Conservation (phyloP, 495 filamentous ascomycete species). For the Xylaria bambusicola region DNA sequence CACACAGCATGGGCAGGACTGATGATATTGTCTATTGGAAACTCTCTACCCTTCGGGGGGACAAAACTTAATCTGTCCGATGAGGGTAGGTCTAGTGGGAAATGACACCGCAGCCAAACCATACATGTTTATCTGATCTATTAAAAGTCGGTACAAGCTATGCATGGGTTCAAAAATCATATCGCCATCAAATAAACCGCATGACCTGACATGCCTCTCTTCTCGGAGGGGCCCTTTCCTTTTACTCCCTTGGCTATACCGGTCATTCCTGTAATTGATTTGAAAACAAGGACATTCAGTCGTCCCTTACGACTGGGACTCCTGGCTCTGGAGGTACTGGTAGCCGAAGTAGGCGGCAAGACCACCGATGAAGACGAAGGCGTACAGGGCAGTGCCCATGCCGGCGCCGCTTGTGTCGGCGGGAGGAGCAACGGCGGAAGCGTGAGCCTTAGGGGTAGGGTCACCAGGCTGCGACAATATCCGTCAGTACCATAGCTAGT, state of each 20-base stretch:
- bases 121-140: slow-evolving; percentile 21
- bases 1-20: slow-evolving; percentile 8
- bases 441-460: slow-evolving; percentile 66
- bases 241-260: not conserved
- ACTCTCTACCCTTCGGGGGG: not conserved
- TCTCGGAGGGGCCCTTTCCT: slow-evolving; percentile 2
- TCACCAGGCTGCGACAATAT: slow-evolving; percentile 69
- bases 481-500: slow-evolving; percentile 16
- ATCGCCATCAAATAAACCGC: slow-evolving; percentile 23
- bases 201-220: not conserved
- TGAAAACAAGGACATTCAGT: not conserved
- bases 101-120: slow-evolving; percentile 18
- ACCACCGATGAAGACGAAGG: slow-evolving; percentile 75
- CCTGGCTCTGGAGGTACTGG: slow-evolving; percentile 76
- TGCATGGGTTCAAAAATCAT: slow-evolving; percentile 12
- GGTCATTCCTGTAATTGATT: not conserved
- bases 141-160: slow-evolving; percentile 22
- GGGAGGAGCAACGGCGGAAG: slow-evolving; percentile 48
- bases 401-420: slow-evolving; percentile 56
- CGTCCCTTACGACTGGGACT: slow-evolving; percentile 39
- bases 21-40: slow-evolving; percentile 15
- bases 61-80: not conserved
- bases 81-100: slow-evolving; percentile 10
- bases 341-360: slow-evolving; percentile 78
- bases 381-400: slow-evolving; percentile 80